These are phyloP conservation scores for Allomyces macrogynus DNA, from an alignment of 192 early-diverging fungal species.

Conservation along the genomic window DNA sequence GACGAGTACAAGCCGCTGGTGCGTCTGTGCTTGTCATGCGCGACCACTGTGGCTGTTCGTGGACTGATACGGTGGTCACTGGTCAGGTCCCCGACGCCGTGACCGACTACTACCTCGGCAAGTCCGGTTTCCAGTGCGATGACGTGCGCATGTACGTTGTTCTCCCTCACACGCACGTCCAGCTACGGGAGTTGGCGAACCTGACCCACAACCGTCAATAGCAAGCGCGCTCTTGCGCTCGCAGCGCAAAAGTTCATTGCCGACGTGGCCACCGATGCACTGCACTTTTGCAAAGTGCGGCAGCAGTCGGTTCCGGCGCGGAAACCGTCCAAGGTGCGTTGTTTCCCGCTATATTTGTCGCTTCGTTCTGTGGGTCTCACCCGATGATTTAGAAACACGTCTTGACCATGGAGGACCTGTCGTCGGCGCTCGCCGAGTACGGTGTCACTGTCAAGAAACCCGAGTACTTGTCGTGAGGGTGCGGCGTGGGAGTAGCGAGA, in stretches of 20 bases:
- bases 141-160: conserved; percentile 50
- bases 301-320: conserved; percentile 20
- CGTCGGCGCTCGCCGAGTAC: conserved; percentile 70
- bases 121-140: conserved; percentile 57
- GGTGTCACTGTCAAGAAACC: conserved; percentile 92
- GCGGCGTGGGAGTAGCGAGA: no score
- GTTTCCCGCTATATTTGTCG: not conserved
- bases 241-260: conserved; percentile 73
- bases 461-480: conserved; percentile 58
- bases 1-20: conserved; percentile 69
- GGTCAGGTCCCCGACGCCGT: conserved; percentile 80
- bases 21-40: conserved; percentile 6
- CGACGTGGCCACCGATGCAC: conserved; percentile 68
- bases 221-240: conserved; percentile 53
- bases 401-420: conserved; percentile 81
- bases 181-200: not conserved
- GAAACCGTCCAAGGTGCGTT: conserved; percentile 12
- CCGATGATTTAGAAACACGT: conserved; percentile 62
- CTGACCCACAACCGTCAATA: conserved; percentile 6
- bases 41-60: not conserved
- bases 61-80: not conserved
- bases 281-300: conserved; percentile 59
- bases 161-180: not conserved
- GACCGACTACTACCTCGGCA: conserved; percentile 71
- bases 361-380: not conserved